Evolutionary conservation across 495 filamentous ascomycete genomes (phyloP), one percentile per base, ranked within the genome.

Genomic region (Aspergillus nanangensis): DNA sequence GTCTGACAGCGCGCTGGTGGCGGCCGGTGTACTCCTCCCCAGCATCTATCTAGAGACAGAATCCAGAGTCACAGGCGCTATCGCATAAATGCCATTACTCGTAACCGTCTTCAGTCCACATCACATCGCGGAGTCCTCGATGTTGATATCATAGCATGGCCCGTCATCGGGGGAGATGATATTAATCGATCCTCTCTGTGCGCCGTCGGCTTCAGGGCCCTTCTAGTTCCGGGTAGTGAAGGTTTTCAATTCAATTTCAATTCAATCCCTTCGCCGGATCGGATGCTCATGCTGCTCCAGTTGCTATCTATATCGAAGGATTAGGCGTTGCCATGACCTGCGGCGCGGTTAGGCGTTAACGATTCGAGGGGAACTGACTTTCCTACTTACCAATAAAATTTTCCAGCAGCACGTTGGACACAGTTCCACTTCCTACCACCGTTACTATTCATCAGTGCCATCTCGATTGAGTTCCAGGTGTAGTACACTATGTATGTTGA

Each of bases 371-470:
- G n/a, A 9, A 18, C 23, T 15, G 3, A 8, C 15, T 5, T 22
- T 4, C 9, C 5, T 34, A 50, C 59, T 33, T 70, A 74, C 55
- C 73, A 27, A 74, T 74, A 63, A 82, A 83, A 63, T 82, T 80
- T 44, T 77, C 67, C 22, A 82, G 38, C 7, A 48, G 17, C 3
- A 53, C 38, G 29, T 53, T 45, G n/a, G 66, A 65, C 9, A 81
- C 72, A n/a, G 63, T 66, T 11, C 79, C 79, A 47, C 61, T n/a
- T n/a, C n/a, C n/a, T 74, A 21, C 79, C 78, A 13, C 78, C 78
- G 46, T 71, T 77, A 53, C 66, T 71, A 60, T 83, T 83, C 63
- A 83, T 75, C 77, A 83, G 77, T 52, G 76, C 69, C 78, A 82
- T 81, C 52, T 81, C 75, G 59, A 79, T 83, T 19, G 70, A 71